These are phyloP conservation scores for Tricholoma saponaceum DNA, from an alignment of 768 basidiomycete genomes.

Conservation along the genomic window DNA sequence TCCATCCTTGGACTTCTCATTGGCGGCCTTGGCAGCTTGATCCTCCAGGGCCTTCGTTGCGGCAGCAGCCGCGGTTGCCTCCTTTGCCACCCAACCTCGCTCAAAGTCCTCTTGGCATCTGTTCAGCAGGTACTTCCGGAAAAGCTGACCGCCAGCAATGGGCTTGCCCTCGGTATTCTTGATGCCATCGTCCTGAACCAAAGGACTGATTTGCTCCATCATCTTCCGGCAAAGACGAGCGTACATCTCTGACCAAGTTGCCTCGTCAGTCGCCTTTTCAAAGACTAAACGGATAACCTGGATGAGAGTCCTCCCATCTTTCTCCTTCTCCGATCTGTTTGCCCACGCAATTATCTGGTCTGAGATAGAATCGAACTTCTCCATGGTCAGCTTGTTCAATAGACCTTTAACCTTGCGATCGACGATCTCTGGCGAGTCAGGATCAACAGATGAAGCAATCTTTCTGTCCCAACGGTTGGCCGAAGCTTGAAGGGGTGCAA, in stretches of 20 bases:
- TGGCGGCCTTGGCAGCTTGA: slow-evolving; percentile 67
- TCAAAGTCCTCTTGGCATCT: slow-evolving; percentile 98
- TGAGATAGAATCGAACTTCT: slow-evolving; percentile 94
- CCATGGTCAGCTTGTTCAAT: slow-evolving; percentile 95
- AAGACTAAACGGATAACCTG: slow-evolving; percentile 96
- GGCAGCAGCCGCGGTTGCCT: slow-evolving; percentile 82
- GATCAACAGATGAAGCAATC: slow-evolving; percentile 37
- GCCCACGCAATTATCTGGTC: slow-evolving; percentile 95
- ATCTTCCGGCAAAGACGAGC: slow-evolving; percentile 92
- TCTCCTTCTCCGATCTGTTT: slow-evolving; percentile 89
- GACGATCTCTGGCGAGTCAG: slow-evolving; percentile 78
- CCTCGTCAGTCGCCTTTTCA: slow-evolving; percentile 96
- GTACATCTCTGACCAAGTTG: slow-evolving; percentile 96
- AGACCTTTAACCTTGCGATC: slow-evolving; percentile 90
- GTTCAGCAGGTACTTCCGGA: slow-evolving; percentile 95
- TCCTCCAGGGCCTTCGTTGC: slow-evolving; percentile 84
- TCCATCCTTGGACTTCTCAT: slow-evolving; percentile 45
- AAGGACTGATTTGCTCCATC: slow-evolving; percentile 88
- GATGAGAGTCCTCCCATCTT: slow-evolving; percentile 89
- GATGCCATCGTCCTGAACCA: slow-evolving; percentile 87
- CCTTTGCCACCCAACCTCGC: slow-evolving; percentile 89
- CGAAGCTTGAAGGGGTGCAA: slow-evolving; percentile 73
- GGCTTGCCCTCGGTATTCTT: slow-evolving; percentile 78
- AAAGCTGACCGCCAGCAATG: slow-evolving; percentile 90
- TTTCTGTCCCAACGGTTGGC: slow-evolving; percentile 83